Evolutionary conservation across 805 yeast genomes (phyloP), one percentile per base, ranked within the genome.

Genomic region (Metschnikowia dekortorum): DNA sequence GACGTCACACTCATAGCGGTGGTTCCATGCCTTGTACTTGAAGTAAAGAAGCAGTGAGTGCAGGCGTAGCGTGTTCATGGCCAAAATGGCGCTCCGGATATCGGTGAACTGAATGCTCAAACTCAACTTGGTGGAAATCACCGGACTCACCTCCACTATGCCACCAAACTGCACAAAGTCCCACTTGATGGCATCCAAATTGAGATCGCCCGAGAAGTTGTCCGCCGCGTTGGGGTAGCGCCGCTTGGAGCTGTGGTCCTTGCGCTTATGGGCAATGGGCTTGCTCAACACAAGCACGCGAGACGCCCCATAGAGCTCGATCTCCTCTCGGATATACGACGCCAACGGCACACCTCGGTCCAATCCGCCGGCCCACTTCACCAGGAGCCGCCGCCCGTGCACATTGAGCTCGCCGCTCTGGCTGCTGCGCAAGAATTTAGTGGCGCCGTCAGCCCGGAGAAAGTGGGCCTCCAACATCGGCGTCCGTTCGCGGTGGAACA

Each of bases 1-100:
- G 1, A 80, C 78, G 63, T 87, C 95, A 40, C 75, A 76, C 0
- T 85, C 87, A 56, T 80, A 87, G 81, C 83, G 78, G 1, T 84
- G 66, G 7, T 73, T 65, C 94, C 94, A 87, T 4, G 71, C 78
- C 9, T 62, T 63, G 58, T 83, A 87, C 56, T 76, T 81, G 39
- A 48, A 37, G 34, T 52, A 29, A 8, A 58, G 46, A 18, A 51
- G 46, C 36, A 59, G 53, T n/a, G 42, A 34, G 8, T 44, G 42
- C 47, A 47, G 53, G 22, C 48, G 38, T 32, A 57, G 44, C 4
- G 55, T 56, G 47, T 69, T 60, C 56, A 84, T 57, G 2, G 85
- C 89, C 6, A 63, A 60, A 26, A 87, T 77, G 0, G 94, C 87
- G 13, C 82, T 70, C 34, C 76, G 63, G 4, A 84, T 75, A 56